Evolutionary conservation across 306 rosid genomes (phyloP), one percentile per base, ranked within the genome.

Genomic region (Quercus dentata): DNA sequence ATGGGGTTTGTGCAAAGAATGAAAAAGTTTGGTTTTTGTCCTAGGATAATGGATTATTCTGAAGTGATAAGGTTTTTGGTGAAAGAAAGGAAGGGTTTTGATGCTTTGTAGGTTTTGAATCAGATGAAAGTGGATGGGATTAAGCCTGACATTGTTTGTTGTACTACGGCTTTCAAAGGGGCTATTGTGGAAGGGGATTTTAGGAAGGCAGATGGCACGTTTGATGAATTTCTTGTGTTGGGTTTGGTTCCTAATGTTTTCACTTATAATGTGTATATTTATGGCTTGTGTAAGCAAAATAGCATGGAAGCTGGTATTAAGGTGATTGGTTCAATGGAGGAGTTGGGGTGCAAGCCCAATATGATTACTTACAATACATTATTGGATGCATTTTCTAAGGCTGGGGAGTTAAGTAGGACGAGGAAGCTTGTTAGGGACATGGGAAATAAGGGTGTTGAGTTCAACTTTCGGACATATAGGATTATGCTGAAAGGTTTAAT

Each of bases 161-260:
- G 91, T 78, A 92, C 94, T 20, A 92, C 87, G 91, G 90, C 91
- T 76, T 85, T 94, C 69, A 81, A 80, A 74, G 90, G 88, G 2
- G 44, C 90, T 65, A 83, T 91, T 8, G 80, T 70, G 5, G 87
- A 86, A 75, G 89, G 87, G 31, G 79, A 87, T 54, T 87, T 79
- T 71, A 68, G 15, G 69, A 86, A 64, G 69, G 88, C 93, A 15
- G 91, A 87, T 74, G 83, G 83, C 73, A 78, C 88, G 77, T 94
- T 92, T 51, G 94, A 94, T 80, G 97, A 94, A 82, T 76, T 85
- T 83, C 89, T 91, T 73, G 87, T 94, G 7, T 84, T 86, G 46
- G 97, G 98, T 35, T 91, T 91, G 46, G 69, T 92, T 79, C 97
- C 97, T 74, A 88, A 94, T 82, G 67, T 87, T 51, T 87, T 82